A percentile compares a stretch with the other conserved stretches of the same genome.
These are phyloP conservation scores for Agrostemma githago DNA, from an alignment of 148 eudicot genomes.

Conservation along the genomic window DNA sequence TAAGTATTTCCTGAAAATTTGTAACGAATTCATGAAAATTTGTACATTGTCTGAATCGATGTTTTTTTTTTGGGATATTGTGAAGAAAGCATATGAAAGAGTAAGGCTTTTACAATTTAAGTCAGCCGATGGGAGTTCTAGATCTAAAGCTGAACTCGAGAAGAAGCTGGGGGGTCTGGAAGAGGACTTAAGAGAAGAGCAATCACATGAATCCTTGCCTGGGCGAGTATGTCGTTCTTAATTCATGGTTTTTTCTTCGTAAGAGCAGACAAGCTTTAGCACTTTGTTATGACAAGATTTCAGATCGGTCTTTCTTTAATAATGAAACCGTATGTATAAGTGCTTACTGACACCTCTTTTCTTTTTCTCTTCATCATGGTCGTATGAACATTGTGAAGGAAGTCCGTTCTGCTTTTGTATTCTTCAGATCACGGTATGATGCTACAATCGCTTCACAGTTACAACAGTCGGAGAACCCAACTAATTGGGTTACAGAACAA, in stretches of 20 bases:
- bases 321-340: neutral
- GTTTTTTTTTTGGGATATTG: slow-evolving; percentile 22
- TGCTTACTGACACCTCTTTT: slow-evolving; percentile 18
- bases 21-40: neutral
- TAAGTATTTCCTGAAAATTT: slow-evolving; percentile 29
- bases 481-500: slow-evolving; percentile 59
- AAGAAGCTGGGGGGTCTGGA: slow-evolving; percentile 31
- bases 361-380: neutral
- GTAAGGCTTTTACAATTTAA: slow-evolving; percentile 16
- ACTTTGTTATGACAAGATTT: neutral
- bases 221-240: slow-evolving; percentile 37
- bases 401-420: slow-evolving; percentile 76
- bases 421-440: slow-evolving; percentile 67
- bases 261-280: neutral
- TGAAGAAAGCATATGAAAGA: slow-evolving; percentile 31
- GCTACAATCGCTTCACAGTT: slow-evolving; percentile 53
- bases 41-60: slow-evolving; percentile 6
- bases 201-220: slow-evolving; percentile 24
- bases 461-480: slow-evolving; percentile 62
- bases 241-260: slow-evolving; percentile 4
- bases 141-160: slow-evolving; percentile 3
- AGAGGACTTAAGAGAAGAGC: slow-evolving; percentile 28
- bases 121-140: slow-evolving; percentile 19
- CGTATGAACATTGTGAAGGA: slow-evolving; percentile 37
- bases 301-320: neutral